These are phyloP conservation scores for Penicillium nucicola DNA, from an alignment of 495 filamentous ascomycete species.

Conservation along the genomic window DNA sequence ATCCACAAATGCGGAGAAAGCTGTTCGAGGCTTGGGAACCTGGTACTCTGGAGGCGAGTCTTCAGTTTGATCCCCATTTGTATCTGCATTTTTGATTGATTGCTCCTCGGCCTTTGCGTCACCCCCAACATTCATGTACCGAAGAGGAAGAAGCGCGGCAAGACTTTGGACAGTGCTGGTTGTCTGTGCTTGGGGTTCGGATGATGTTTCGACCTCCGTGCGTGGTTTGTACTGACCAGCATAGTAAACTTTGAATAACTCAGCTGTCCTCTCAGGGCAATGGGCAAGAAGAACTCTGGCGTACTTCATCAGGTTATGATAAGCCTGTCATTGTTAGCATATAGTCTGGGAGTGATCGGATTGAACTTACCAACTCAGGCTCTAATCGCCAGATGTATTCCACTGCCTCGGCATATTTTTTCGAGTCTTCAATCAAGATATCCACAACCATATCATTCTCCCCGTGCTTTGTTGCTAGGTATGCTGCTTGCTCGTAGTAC, in stretches of 20 bases:
- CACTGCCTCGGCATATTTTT: conserved; percentile 80
- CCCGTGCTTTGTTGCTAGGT: conserved; percentile 87
- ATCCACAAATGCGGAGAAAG: conserved; percentile 95
- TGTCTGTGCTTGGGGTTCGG: conserved; percentile 52
- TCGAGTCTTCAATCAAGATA: conserved; percentile 92
- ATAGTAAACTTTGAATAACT: conserved; percentile 90
- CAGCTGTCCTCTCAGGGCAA: conserved; percentile 73
- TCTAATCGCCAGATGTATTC: conserved; percentile 88
- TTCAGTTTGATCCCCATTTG: conserved; percentile 22
- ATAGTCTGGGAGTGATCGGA: neutral
- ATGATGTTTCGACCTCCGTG: conserved; percentile 55
- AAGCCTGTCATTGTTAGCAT: conserved; percentile 53
- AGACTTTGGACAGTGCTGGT: conserved; percentile 77
- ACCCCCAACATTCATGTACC: conserved; percentile 70
- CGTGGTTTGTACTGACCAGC: conserved; percentile 77
- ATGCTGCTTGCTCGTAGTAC: conserved; percentile 96
- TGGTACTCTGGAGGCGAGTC: conserved; percentile 32
- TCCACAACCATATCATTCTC: conserved; percentile 93
- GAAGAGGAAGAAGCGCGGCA: conserved; percentile 75
- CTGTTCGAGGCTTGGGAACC: conserved; percentile 76
- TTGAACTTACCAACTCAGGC: conserved; percentile 64
- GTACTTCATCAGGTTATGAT: conserved; percentile 91
- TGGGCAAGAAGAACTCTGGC: conserved; percentile 84
- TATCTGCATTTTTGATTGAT: conserved; percentile 22
- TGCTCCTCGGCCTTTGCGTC: conserved; percentile 41